Conservation (phyloP, 2,329 filamentous ascomycete genomes). For the Hypoxylon sp. region DNA sequence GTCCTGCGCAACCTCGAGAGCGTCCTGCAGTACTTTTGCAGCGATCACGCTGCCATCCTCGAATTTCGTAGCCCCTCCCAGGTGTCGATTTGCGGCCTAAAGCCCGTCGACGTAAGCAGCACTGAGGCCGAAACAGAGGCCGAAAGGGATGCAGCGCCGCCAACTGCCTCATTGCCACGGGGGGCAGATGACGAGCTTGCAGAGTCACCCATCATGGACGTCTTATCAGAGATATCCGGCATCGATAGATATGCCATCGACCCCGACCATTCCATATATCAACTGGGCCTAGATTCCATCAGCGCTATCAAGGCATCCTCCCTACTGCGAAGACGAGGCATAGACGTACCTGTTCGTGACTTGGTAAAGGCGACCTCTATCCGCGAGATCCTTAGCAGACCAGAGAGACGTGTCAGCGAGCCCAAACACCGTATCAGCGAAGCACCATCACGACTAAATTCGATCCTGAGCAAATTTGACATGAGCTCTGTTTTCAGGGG, state of each 20-base stretch:
- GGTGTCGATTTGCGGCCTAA: conserved; percentile 72
- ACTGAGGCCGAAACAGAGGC: background rate
- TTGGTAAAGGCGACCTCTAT: conserved; percentile 74
- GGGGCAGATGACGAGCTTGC: conserved; percentile 45
- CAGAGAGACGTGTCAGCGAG: background rate
- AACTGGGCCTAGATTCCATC: conserved; percentile 90
- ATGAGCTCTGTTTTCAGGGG: conserved; percentile 48
- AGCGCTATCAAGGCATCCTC: conserved; percentile 84
- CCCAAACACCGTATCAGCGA: background rate
- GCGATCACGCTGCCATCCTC: conserved; percentile 60
- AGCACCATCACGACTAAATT: conserved; percentile 6
- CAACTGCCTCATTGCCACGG: background rate
- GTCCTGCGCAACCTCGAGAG: conserved; percentile 68
- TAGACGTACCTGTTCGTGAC: conserved; percentile 73
- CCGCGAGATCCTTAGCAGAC: conserved; percentile 62
- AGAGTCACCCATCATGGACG: conserved; percentile 53
- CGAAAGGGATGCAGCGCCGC: background rate
- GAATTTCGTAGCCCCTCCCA: conserved; percentile 53
- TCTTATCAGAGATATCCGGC: conserved; percentile 66
- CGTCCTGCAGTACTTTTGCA: conserved; percentile 65
- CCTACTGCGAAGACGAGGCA: conserved; percentile 68
- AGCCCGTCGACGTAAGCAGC: conserved; percentile 48
- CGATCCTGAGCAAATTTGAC: conserved; percentile 50
- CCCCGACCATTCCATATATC: conserved; percentile 73
- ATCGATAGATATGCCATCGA: conserved; percentile 65